These are phyloP conservation scores for Trichosporon asahii DNA, from an alignment of 1,284 basidiomycete genomes.

Conservation along the genomic window DNA sequence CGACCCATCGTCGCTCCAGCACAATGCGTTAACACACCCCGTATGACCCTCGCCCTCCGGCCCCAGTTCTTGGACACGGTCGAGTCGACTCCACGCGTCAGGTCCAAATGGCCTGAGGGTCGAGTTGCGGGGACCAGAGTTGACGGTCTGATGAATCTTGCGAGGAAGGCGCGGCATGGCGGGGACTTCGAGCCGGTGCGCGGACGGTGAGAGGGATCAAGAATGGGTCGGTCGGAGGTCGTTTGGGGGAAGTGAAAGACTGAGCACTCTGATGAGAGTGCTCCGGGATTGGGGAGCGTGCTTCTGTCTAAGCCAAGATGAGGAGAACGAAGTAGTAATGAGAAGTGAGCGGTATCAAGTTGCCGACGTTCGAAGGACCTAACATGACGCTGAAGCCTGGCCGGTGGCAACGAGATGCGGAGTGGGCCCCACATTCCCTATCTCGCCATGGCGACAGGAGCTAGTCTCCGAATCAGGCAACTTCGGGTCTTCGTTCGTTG, in stretches of 20 bases:
- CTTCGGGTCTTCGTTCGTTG: too few species aligned
- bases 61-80: slow-evolving; percentile 44
- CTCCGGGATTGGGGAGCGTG: background rate
- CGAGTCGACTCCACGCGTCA: slow-evolving; percentile 36
- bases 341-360: background rate
- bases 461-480: background rate
- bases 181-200: background rate
- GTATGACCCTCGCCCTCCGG: slow-evolving; percentile 33
- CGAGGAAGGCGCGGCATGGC: background rate
- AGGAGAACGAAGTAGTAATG: background rate
- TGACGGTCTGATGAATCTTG: background rate
- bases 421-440: background rate
- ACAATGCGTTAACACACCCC: slow-evolving; percentile 75
- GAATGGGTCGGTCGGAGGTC: background rate
- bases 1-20: slow-evolving; percentile 73
- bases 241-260: background rate
- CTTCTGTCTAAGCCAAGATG: background rate
- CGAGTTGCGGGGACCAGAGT: background rate
- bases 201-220: background rate
- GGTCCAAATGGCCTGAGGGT: background rate
- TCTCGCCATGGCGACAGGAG: background rate
- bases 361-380: background rate
- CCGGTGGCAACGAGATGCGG: background rate
- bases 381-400: background rate
- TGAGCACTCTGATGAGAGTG: background rate